Base-by-base conservation (phyloP, 2,329 filamentous ascomycete species). In the Periconia macrospinosa region DNA sequence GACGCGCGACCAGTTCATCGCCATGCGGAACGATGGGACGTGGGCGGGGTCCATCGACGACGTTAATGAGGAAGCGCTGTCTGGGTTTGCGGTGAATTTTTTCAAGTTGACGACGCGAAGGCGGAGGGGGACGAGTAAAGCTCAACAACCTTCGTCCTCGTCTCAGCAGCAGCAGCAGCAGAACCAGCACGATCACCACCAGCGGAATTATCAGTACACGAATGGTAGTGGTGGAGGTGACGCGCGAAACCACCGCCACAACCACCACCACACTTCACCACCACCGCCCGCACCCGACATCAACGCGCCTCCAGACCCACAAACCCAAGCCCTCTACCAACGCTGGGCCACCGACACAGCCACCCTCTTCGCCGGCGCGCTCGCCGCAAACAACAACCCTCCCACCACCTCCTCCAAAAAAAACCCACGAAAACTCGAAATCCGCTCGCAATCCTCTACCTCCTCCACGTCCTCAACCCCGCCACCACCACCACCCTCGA, bases 21-120 rank as follows among this genome's bases (percentile, higher is more conserved):
- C 68, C 0, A 66, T 74, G 18, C 61, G 69, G 8, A 61, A 63
- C 14, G 68, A 72, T 37, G 63, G 70, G 1, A 71, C 68, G 6
- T 74, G 71, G 71, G 66, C 69, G 6, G 71, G 70, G 0, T 67
- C 67, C 0, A 72, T 72, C 9, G 69, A 71, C 41, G 71, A 72
- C 23, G 53, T 55, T 18, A 70, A 69, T 40, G 67, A 69, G 49
- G 64, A 68, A n/a, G 69, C 70, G 0, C 52, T 74, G 1, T 62
- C 70, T 48, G 49, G 56, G 0, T 73, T 73, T 41, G 67, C 65
- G 0, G 45, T 61, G 3, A 71, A 72, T 27, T 72, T 65, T 61
- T 73, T 73, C 50, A 52, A 53, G 2, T 56, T 47, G 6, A 47
- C 59, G 10, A 67, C 58, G 27, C 20, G 44, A 1, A 63, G 59